phyloP scores from a whole-genome alignment of 331 rosid genomes.

The Erythrophleum ivorense region DNA sequence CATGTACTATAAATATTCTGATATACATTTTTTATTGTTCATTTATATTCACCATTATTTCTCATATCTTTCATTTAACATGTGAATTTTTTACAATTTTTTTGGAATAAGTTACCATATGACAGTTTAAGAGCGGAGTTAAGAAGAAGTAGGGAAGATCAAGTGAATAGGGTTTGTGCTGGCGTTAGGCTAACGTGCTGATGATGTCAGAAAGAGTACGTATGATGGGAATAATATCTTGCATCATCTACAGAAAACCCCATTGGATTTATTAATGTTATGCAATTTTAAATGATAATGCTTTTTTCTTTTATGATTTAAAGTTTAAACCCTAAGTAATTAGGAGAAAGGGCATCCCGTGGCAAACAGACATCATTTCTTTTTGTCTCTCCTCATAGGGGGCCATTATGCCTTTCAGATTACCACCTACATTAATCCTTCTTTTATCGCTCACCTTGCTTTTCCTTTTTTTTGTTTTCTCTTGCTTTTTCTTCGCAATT shows the following conservation, averaged over 20 bases:
- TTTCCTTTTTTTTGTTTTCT: not conserved
- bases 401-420: slow-evolving; percentile 68
- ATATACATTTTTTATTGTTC: not conserved
- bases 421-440: slow-evolving; percentile 41
- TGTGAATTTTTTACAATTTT: not conserved
- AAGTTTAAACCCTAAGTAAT: slow-evolving; percentile 40
- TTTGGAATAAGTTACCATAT: not conserved
- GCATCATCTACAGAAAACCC: slow-evolving; percentile 32
- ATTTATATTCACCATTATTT: not conserved
- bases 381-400: slow-evolving; percentile 67
- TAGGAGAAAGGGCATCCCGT: slow-evolving; percentile 60
- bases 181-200: slow-evolving; percentile 59
- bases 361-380: slow-evolving; percentile 95
- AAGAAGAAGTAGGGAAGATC: not conserved
- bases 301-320: not conserved
- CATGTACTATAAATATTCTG: not conserved
- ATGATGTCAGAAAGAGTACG: slow-evolving; percentile 57
- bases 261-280: slow-evolving; percentile 21
- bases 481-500: not conserved
- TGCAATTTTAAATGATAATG: slow-evolving; percentile 27
- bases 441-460: slow-evolving; percentile 12
- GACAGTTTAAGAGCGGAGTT: not conserved
- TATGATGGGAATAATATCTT: slow-evolving; percentile 26
- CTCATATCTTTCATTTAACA: not conserved
- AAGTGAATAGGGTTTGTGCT: slow-evolving; percentile 33